These are phyloP conservation scores for Crotalaria pallida DNA, from an alignment of 306 rosid species.

Conservation along the genomic window DNA sequence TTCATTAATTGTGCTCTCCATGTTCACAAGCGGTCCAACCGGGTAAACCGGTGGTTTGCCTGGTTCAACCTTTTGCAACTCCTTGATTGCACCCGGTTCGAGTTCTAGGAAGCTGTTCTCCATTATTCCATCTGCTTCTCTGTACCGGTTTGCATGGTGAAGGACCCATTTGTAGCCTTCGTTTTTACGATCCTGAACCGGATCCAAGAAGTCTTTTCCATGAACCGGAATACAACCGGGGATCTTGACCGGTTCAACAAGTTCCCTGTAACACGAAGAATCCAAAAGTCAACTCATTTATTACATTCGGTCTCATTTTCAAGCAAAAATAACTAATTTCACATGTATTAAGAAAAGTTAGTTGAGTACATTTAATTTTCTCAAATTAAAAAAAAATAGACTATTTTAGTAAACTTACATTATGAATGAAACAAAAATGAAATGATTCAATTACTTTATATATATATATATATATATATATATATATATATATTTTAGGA, in stretches of 20 bases:
- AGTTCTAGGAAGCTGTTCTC: conserved; percentile 53
- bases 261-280: conserved; percentile 40
- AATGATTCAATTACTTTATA: too few species aligned
- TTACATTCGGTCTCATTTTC: too few species aligned
- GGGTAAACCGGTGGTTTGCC: conserved; percentile 48
- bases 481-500: too few species aligned
- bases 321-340: too few species aligned
- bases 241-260: conserved; percentile 37
- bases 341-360: too few species aligned
- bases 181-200: conserved; percentile 60
- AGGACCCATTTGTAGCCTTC: conserved; percentile 58
- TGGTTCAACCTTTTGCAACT: conserved; percentile 24
- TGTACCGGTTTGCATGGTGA: conserved; percentile 38
- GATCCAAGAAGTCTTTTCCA: conserved; percentile 54
- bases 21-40: conserved; percentile 45
- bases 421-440: too few species aligned
- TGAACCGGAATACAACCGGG: conserved; percentile 64
- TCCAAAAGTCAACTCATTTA: too few species aligned
- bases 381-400: too few species aligned
- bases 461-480: too few species aligned
- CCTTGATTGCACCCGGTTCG: conserved; percentile 46
- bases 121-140: conserved; percentile 50
- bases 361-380: too few species aligned
- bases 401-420: too few species aligned
- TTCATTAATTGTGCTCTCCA: neutral